Percentiles rank a stretch among this genome's conserved stretches.
Conservation (phyloP, 495 filamentous ascomycete species). For the Neurospora sp. region DNA sequence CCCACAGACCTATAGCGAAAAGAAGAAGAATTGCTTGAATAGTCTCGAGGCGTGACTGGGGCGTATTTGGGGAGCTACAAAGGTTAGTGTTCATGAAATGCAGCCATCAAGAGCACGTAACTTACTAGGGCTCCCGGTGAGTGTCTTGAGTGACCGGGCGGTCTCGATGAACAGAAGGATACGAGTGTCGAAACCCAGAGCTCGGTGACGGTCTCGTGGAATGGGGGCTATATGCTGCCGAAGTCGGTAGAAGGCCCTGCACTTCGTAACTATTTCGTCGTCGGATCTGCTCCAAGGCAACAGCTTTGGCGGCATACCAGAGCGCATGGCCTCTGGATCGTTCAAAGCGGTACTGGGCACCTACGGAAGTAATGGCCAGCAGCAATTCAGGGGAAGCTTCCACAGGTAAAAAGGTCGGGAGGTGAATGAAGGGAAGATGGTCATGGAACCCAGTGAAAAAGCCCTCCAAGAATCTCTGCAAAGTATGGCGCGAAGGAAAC, state of each 20-base stretch:
- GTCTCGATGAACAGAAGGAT: constrained; percentile 40
- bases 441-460: constrained; percentile 60
- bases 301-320: constrained; percentile 55
- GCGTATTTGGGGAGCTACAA: constrained; percentile 37
- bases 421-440: constrained; percentile 59
- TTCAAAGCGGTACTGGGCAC: constrained; percentile 62
- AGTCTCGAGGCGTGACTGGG: constrained; percentile 44
- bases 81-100: constrained; percentile 12
- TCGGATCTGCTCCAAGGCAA: constrained; percentile 43
- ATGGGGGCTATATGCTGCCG: constrained; percentile 41
- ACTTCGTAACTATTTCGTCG: constrained; percentile 42
- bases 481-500: constrained; percentile 52
- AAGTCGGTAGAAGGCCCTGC: constrained; percentile 37
- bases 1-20: constrained; percentile 49
- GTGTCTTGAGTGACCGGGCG: constrained; percentile 42
- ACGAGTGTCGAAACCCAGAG: constrained; percentile 39
- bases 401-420: constrained; percentile 49
- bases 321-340: constrained; percentile 56
- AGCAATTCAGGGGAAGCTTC: constrained; percentile 48
- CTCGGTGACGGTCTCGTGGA: constrained; percentile 42
- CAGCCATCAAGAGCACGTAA: neutral
- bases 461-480: constrained; percentile 56
- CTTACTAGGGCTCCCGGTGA: constrained; percentile 43
- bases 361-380: constrained; percentile 54
- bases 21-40: constrained; percentile 47